phyloP scores from a whole-genome alignment of 2,329 filamentous ascomycete genomes.

The Pseudogymnoascus sp. region DNA sequence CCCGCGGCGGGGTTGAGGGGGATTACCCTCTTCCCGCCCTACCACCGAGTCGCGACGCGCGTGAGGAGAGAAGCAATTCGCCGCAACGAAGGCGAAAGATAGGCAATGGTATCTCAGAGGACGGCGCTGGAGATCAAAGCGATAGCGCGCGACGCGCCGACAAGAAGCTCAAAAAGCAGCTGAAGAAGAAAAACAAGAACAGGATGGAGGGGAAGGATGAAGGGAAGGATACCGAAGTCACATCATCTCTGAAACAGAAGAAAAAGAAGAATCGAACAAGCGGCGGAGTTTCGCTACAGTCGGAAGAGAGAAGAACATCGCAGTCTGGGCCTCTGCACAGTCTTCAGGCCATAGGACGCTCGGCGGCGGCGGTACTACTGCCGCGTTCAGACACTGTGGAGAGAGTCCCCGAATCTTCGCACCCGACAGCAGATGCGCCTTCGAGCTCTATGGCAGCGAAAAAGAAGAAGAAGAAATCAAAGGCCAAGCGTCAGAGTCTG shows the following conservation, averaged over 20 bases:
- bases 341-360: background rate
- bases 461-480: constrained; percentile 6
- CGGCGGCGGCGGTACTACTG: background rate
- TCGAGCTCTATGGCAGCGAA: background rate
- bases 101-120: background rate
- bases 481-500: constrained; percentile 3
- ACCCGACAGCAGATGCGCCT: background rate
- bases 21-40: background rate
- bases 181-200: background rate
- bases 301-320: background rate
- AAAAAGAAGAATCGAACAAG: background rate
- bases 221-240: background rate
- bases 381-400: background rate
- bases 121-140: background rate
- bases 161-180: background rate
- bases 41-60: background rate
- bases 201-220: background rate
- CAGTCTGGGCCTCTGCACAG: background rate
- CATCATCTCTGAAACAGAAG: background rate
- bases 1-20: background rate
- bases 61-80: background rate
- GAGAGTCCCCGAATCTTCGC: background rate
- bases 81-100: background rate
- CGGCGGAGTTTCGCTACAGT: background rate
- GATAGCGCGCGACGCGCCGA: background rate